These are phyloP conservation scores for Ilyonectria sp. DNA, from an alignment of 2,329 filamentous ascomycete species.

Conservation along the genomic window DNA sequence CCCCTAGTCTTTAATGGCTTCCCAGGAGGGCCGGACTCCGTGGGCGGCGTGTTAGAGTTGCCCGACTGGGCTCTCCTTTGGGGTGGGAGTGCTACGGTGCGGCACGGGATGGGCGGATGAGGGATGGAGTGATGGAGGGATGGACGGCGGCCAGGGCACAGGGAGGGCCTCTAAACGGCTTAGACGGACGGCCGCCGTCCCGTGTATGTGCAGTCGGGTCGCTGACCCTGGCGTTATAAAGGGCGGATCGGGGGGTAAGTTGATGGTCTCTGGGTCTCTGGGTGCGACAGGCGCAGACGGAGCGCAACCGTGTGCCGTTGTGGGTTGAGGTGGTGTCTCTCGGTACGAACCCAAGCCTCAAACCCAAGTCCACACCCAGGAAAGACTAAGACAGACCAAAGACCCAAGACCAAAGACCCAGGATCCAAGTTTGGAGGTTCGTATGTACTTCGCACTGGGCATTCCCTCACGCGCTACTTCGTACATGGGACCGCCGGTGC, in stretches of 20 bases:
- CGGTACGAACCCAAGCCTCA: conserved; percentile 18
- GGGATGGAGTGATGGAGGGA: neutral
- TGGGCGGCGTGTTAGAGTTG: conserved; percentile 14
- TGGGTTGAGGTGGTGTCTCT: conserved; percentile 23
- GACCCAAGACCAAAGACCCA: conserved; percentile 1
- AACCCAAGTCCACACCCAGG: neutral
- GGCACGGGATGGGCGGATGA: neutral
- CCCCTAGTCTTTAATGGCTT: conserved; percentile 17
- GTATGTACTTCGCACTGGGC: conserved; percentile 22
- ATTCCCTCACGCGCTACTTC: neutral
- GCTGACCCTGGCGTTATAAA: conserved; percentile 2
- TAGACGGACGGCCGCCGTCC: neutral
- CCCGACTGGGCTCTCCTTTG: conserved; percentile 12
- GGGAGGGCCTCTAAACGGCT: neutral
- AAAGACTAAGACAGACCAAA: neutral
- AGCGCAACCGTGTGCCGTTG: neutral
- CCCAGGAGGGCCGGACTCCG: conserved; percentile 12
- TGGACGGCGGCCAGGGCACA: neutral
- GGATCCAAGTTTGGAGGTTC: conserved; percentile 7
- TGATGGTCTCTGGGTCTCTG: neutral
- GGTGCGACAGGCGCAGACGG: conserved; percentile 5
- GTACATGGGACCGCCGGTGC: conserved; percentile 9
- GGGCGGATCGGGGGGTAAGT: conserved; percentile 3
- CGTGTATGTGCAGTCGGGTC: neutral
- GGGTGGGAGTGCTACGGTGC: conserved; percentile 2